Percentiles rank a stretch among this genome's conserved stretches.
These are phyloP conservation scores for Bromus sterilis DNA, from an alignment of 176 grass and related monocot species.

Conservation along the genomic window DNA sequence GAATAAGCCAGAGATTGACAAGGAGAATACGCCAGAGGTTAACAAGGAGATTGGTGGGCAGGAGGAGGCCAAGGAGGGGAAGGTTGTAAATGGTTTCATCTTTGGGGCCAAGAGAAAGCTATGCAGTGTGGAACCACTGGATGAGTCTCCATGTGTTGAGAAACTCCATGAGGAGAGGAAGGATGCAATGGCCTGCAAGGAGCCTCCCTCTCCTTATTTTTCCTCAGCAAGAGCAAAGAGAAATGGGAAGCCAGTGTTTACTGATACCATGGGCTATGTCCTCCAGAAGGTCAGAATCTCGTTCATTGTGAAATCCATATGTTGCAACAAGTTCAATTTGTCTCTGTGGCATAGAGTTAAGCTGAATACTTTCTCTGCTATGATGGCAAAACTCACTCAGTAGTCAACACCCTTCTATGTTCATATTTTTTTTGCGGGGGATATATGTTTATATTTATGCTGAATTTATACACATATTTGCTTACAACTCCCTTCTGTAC, in stretches of 20 bases:
- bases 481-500: background rate
- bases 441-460: background rate
- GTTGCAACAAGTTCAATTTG: background rate
- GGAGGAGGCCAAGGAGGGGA: conserved; percentile 40
- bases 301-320: background rate
- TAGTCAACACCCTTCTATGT: background rate
- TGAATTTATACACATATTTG: background rate
- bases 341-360: background rate
- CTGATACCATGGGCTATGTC: conserved; percentile 49
- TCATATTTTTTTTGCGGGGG: too few species aligned
- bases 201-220: conserved; percentile 32
- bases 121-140: conserved; percentile 20
- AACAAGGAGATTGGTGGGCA: conserved; percentile 11
- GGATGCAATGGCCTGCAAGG: conserved; percentile 11
- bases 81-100: conserved; percentile 33
- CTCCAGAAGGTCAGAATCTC: conserved; percentile 64
- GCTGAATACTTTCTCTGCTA: background rate
- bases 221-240: conserved; percentile 27
- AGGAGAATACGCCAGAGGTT: conserved; percentile 6
- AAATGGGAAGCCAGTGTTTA: conserved; percentile 38
- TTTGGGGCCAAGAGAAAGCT: conserved; percentile 60
- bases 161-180: conserved; percentile 23
- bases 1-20: background rate
- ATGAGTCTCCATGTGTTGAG: conserved; percentile 51
- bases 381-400: background rate